Percentiles rank a stretch among this genome's conserved stretches.
These are phyloP conservation scores for Blepharisma undulans DNA, from an alignment of 169 alveolate species.

Conservation along the genomic window DNA sequence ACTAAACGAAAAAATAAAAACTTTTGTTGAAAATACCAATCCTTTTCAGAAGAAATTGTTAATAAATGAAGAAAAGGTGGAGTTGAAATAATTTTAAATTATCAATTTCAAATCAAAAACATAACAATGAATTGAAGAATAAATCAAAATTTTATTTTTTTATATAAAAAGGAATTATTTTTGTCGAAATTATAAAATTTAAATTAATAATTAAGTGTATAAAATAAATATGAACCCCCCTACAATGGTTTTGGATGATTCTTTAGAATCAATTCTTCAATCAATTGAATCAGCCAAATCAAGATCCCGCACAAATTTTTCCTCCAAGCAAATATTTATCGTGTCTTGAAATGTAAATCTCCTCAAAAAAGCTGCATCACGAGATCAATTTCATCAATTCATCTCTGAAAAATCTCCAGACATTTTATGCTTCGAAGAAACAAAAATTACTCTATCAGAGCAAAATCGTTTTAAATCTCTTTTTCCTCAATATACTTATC, in stretches of 20 bases:
- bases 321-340: not conserved
- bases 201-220: too few species aligned
- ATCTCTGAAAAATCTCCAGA: not conserved
- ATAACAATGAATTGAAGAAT: too few species aligned
- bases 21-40: not conserved
- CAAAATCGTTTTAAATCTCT: not conserved
- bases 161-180: too few species aligned
- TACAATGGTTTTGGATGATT: not conserved
- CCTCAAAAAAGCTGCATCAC: not conserved
- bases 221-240: not conserved
- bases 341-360: not conserved
- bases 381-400: not conserved
- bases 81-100: too few species aligned
- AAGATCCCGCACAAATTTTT: not conserved
- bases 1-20: too few species aligned
- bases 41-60: not conserved
- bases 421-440: not conserved
- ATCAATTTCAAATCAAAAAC: too few species aligned
- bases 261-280: not conserved
- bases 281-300: not conserved
- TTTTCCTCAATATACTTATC: not conserved
- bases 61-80: too few species aligned
- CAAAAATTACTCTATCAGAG: not conserved
- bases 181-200: not conserved
- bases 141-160: too few species aligned